Evolutionary conservation across 208 protist species (phyloP), one percentile per base, ranked within the genome.

Genomic region (Borovskyia barvae): DNA sequence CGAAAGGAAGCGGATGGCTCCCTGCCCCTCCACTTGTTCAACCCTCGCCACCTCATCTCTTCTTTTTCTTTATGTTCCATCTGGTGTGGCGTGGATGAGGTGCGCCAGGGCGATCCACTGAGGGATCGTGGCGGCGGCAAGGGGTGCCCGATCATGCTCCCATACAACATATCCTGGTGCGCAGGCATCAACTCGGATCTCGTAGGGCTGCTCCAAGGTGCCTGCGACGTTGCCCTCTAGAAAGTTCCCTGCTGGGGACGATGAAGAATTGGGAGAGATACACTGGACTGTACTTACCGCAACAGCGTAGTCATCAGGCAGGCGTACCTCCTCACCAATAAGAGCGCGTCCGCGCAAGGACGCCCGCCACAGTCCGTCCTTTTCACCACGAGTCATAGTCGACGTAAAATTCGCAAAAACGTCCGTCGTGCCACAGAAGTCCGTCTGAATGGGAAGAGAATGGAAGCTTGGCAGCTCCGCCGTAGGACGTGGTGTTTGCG

Each of bases 341-440:
- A 82, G 67, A 12, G 17, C 26, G 8, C 80, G 62, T 17, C 80
- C 80, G 12, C 82, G 53, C 25, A 77, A 50, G n/a, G 57, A 48
- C 33, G 47, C 48, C 35, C 62, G 41, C 57, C 32, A 55, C 3
- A 59, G 20, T 9, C 49, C 55, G 12, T 39, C 42, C n/a, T 41
- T 19, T 5, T 32, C 33, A 20, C 52, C 62, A 0, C 42, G 22
- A 12, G 29, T 60, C 25, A 68, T 87, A 32, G 70, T 66, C 6
- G 62, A 29, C 15, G 67, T 76, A 59, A 94, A 90, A 59, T 87
- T 87, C 24, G 57, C 68, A 22, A 41, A 29, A 5, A 94, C 47
- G 48, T 94, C 82, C 11, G 80, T 91, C 20, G 70, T 82, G 37
- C 88, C 85, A 17, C 77, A 55, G 33, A 94, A 94, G 32, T 59